A percentile compares a stretch with the other conserved stretches of the same genome.
These are phyloP conservation scores for Saksenaea vasiformis DNA, from an alignment of 371 early-diverging fungal species.

Conservation along the genomic window DNA sequence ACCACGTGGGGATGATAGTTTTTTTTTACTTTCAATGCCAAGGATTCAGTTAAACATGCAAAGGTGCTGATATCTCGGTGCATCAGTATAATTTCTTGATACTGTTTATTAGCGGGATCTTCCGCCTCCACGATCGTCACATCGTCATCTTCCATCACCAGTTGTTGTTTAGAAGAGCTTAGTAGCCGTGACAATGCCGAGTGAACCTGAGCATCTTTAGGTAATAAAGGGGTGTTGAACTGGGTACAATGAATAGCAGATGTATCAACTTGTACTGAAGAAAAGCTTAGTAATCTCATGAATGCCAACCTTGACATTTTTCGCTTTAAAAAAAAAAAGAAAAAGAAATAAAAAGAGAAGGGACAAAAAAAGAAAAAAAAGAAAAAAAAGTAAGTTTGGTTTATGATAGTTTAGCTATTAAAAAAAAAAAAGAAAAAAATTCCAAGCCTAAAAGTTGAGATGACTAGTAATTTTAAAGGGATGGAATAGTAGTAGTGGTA, in stretches of 20 bases:
- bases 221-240: background rate
- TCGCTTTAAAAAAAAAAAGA: background rate
- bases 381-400: background rate
- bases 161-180: background rate
- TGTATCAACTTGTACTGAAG: background rate
- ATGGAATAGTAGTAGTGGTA: no score
- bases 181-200: background rate
- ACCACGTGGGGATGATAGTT: background rate
- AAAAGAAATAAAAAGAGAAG: background rate
- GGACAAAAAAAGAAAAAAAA: background rate
- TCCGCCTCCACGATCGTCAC: background rate
- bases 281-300: background rate
- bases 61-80: background rate
- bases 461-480: background rate
- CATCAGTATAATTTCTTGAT: background rate
- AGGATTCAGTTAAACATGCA: background rate
- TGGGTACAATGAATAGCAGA: background rate
- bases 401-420: background rate
- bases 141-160: background rate
- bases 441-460: background rate
- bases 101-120: background rate
- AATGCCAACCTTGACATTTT: background rate
- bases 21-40: background rate
- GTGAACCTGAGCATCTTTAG: background rate
- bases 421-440: conserved; percentile 4